phyloP scores from a whole-genome alignment of 148 eudicot species.

The Persicaria maculosa region DNA sequence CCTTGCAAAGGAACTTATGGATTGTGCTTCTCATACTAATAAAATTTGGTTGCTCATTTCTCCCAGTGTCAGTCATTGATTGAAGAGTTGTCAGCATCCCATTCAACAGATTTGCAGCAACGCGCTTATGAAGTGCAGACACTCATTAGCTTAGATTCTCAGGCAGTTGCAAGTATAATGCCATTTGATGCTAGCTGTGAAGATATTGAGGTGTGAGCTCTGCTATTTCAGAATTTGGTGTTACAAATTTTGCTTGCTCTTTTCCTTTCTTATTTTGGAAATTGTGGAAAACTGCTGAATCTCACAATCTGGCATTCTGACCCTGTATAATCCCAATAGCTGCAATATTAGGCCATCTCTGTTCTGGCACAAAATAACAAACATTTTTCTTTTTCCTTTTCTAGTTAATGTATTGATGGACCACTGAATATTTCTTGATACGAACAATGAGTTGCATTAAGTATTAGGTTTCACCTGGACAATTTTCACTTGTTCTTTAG shows the following conservation, averaged over 20 bases:
- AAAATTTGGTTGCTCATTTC: background rate
- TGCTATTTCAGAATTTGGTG: background rate
- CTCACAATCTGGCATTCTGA: too few relatives aligned
- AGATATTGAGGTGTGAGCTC: slow-evolving; percentile 83
- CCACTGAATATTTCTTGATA: background rate
- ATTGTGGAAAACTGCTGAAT: background rate
- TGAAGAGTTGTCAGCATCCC: slow-evolving; percentile 85
- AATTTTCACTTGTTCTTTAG: background rate
- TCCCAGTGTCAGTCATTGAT: slow-evolving; percentile 92
- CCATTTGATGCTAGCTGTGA: slow-evolving; percentile 94
- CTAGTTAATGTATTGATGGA: background rate
- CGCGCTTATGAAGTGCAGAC: slow-evolving; percentile 97
- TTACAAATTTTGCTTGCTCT: background rate
- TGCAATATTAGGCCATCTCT: too few relatives aligned
- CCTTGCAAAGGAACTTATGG: background rate
- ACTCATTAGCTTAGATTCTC: slow-evolving; percentile 55
- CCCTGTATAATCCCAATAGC: too few relatives aligned
- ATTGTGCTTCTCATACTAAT: background rate
- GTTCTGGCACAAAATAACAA: too few relatives aligned
- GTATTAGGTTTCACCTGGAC: background rate
- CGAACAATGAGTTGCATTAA: background rate
- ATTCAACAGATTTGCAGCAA: slow-evolving; percentile 97
- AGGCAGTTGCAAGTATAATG: slow-evolving; percentile 54
- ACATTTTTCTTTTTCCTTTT: background rate
- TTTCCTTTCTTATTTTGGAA: background rate